Conservation (phyloP, 805 yeast species). For the Candida ascalaphidarum region DNA sequence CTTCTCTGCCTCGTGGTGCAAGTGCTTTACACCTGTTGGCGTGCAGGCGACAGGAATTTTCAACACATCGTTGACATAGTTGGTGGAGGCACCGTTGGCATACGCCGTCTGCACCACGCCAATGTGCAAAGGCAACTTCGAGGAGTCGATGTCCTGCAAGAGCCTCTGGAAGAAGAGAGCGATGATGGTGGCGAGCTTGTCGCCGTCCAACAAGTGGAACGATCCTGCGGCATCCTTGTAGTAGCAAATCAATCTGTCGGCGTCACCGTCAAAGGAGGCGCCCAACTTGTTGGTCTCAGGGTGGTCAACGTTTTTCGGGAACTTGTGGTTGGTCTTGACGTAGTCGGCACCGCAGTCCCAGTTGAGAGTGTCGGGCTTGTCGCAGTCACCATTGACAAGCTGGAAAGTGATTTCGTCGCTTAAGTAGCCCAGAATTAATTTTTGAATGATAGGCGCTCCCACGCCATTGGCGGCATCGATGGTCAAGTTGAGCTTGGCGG, state of each 20-base stretch:
- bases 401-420: constrained; percentile 29
- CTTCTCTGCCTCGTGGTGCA: constrained; percentile 83
- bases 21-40: constrained; percentile 93
- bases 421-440: constrained; percentile 37
- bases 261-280: constrained; percentile 95
- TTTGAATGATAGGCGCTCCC: constrained; percentile 68
- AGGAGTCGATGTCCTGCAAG: constrained; percentile 36
- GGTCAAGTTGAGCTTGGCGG: constrained; percentile 36
- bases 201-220: constrained; percentile 78
- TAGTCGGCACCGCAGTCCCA: constrained; percentile 89
- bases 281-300: constrained; percentile 43
- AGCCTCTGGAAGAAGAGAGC: constrained; percentile 57
- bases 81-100: constrained; percentile 90
- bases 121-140: constrained; percentile 34
- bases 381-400: constrained; percentile 46
- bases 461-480: constrained; percentile 97
- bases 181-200: constrained; percentile 79
- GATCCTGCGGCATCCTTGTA: constrained; percentile 29
- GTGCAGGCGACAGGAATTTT: constrained; percentile 79
- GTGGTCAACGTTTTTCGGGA: constrained; percentile 51
- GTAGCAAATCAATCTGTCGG: constrained; percentile 87
- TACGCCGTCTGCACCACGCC: constrained; percentile 98
- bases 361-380: constrained; percentile 54
- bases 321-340: constrained; percentile 80
- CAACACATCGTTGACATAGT: constrained; percentile 51